These are phyloP conservation scores for Diaporthe batatas DNA, from an alignment of 2,329 filamentous ascomycete genomes.

Conservation along the genomic window DNA sequence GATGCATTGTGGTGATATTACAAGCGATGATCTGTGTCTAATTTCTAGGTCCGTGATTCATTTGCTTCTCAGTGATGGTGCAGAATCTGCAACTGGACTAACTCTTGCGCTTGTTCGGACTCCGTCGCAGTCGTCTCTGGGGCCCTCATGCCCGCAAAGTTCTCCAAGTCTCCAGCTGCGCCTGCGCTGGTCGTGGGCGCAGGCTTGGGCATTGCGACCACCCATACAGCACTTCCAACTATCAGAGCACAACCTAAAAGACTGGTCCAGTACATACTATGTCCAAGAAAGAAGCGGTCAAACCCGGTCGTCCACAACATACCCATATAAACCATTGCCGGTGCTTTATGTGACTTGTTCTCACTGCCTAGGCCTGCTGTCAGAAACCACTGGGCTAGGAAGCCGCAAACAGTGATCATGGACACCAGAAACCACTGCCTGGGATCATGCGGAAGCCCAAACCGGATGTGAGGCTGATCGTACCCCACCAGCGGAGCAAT, in stretches of 20 bases:
- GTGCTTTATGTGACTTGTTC: slow-evolving; percentile 69
- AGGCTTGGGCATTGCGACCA: slow-evolving; percentile 59
- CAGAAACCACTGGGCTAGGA: slow-evolving; percentile 77
- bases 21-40: neutral
- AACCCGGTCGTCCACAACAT: slow-evolving; percentile 65
- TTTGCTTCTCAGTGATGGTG: neutral
- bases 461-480: slow-evolving; percentile 62
- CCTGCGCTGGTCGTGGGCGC: slow-evolving; percentile 47
- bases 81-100: slow-evolving; percentile 38
- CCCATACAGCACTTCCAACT: slow-evolving; percentile 66
- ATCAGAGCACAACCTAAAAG: slow-evolving; percentile 66
- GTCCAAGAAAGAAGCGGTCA: slow-evolving; percentile 66
- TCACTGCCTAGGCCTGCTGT: slow-evolving; percentile 82
- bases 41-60: neutral
- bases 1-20: neutral
- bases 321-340: slow-evolving; percentile 70
- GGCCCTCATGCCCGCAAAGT: slow-evolving; percentile 46
- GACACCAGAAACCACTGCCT: slow-evolving; percentile 77
- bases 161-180: slow-evolving; percentile 52
- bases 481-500: slow-evolving; percentile 58
- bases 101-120: slow-evolving; percentile 48
- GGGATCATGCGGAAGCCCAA: slow-evolving; percentile 54
- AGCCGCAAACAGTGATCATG: slow-evolving; percentile 77
- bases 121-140: slow-evolving; percentile 57
- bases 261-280: slow-evolving; percentile 63